phyloP scores from a whole-genome alignment of 1,284 basidiomycete genomes.

The Moesziomyces parantarcticus region DNA sequence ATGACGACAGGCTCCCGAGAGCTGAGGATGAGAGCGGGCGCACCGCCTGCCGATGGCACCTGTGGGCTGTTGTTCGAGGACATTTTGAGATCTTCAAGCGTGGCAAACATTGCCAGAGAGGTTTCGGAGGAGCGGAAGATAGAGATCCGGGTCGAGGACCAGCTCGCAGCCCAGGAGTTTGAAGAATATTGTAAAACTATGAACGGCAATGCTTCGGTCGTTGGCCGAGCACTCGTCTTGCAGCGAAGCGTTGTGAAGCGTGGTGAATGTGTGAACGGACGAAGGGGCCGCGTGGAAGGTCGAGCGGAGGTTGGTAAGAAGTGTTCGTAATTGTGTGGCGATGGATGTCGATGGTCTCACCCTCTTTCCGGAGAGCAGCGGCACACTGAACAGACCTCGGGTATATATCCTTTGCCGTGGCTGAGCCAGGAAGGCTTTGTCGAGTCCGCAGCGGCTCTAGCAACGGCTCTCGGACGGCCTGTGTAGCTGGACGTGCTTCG shows the following conservation, averaged over 20 bases:
- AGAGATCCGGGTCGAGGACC: neutral
- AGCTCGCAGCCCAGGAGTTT: too few relatives aligned
- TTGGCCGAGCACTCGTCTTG: too few relatives aligned
- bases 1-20: neutral
- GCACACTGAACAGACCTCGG: neutral
- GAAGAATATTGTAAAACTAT: too few relatives aligned
- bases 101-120: slow-evolving; percentile 15
- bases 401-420: slow-evolving; percentile 16
- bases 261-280: too few relatives aligned
- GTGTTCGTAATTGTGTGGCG: slow-evolving; percentile 3
- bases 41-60: neutral
- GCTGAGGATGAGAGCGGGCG: neutral
- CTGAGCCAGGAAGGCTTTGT: neutral
- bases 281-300: too few relatives aligned
- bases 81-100: slow-evolving; percentile 18
- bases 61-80: neutral
- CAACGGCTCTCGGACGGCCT: neutral
- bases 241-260: too few relatives aligned
- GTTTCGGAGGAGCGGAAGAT: neutral
- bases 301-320: neutral
- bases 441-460: neutral
- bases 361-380: neutral
- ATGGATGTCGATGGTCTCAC: slow-evolving; percentile 8
- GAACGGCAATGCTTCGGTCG: too few relatives aligned
- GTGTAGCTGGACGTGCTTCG: neutral